Evolutionary conservation across 2,329 filamentous ascomycete genomes (phyloP).

Genomic region (Hysterium pulicare): DNA sequence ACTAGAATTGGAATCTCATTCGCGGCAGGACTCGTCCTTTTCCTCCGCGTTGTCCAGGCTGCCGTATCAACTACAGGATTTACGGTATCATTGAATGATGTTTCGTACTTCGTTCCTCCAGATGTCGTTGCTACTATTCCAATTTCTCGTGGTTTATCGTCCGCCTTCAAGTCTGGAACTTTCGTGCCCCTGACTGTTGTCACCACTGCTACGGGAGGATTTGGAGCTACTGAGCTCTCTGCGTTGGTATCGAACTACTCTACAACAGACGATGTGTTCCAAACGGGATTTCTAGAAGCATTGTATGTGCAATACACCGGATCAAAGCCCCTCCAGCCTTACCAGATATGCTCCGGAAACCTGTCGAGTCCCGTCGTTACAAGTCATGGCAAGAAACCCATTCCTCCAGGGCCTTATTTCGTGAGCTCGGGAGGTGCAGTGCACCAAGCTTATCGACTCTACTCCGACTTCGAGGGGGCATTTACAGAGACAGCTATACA

Average conservation of each 20-base stretch:
- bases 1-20: no score
- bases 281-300: conserved; percentile 37
- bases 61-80: conserved; percentile 35
- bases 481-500: conserved; percentile 48
- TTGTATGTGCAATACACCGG: conserved; percentile 18
- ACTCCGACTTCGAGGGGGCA: conserved; percentile 48
- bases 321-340: neutral
- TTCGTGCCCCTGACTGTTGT: conserved; percentile 42
- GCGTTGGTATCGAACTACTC: conserved; percentile 26
- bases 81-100: conserved; percentile 38
- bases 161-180: conserved; percentile 13
- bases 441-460: conserved; percentile 49
- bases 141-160: conserved; percentile 17
- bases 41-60: conserved; percentile 6
- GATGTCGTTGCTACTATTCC: conserved; percentile 32
- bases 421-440: conserved; percentile 45
- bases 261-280: conserved; percentile 41
- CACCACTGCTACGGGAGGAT: conserved; percentile 18
- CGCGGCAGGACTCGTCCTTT: no score
- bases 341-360: conserved; percentile 1
- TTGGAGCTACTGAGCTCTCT: conserved; percentile 18
- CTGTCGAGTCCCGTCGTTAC: conserved; percentile 1
- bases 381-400: conserved; percentile 12
- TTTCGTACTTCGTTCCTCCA: conserved; percentile 41
- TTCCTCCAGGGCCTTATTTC: conserved; percentile 52